Conservation (phyloP, 148 eudicot genomes). For the Camellia granthamiana region DNA sequence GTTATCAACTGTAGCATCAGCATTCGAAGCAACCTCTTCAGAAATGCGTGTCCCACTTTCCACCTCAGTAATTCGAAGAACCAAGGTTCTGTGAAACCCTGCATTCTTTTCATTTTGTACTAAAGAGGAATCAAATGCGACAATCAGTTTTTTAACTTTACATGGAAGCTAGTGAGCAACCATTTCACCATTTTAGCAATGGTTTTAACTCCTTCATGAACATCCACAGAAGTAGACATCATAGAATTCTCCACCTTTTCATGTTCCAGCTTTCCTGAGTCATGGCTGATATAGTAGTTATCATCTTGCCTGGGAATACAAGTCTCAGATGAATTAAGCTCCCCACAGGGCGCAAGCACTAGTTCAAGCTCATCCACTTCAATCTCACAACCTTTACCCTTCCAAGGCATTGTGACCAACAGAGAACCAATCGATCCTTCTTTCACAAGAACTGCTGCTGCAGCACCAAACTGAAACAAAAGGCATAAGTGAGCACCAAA, state of each 20-base stretch:
- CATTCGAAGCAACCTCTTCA: constrained; percentile 37
- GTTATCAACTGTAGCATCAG: constrained; percentile 28
- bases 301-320: constrained; percentile 26
- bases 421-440: constrained; percentile 86
- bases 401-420: constrained; percentile 81
- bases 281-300: constrained; percentile 14
- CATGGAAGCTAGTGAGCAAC: constrained; percentile 82
- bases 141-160: constrained; percentile 62
- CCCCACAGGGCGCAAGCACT: constrained; percentile 49
- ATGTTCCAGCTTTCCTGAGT: constrained; percentile 31
- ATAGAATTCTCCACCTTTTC: constrained; percentile 25
- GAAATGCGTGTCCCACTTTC: constrained; percentile 77
- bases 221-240: constrained; percentile 40
- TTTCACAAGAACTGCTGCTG: constrained; percentile 45
- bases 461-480: constrained; percentile 53
- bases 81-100: constrained; percentile 50
- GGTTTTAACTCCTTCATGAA: constrained; percentile 94
- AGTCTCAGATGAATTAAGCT: constrained; percentile 23
- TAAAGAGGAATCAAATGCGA: constrained; percentile 64
- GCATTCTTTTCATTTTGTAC: constrained; percentile 29
- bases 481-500: constrained; percentile 4
- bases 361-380: constrained; percentile 89
- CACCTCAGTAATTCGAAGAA: constrained; percentile 65
- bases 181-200: constrained; percentile 90
- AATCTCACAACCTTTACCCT: constrained; percentile 59